A percentile compares a stretch with the other conserved stretches of the same genome.
Evolutionary conservation across 257 asterid genomes (phyloP).

Genomic region (Hygrophila difformis): DNA sequence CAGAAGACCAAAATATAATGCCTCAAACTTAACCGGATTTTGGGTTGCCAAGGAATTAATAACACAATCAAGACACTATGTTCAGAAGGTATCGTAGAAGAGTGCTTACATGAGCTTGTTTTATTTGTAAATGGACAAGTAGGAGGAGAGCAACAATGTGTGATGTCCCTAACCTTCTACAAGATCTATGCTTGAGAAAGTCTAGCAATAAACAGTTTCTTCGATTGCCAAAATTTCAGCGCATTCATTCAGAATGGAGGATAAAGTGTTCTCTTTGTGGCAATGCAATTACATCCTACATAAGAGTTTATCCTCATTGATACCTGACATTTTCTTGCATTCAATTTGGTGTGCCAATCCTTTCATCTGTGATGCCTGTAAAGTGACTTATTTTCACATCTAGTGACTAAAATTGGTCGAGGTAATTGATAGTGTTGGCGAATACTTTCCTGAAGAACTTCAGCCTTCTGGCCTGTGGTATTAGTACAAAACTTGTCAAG

Average conservation of each 20-base stretch:
- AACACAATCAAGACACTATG: background rate
- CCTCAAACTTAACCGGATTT: background rate
- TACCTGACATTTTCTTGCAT: background rate
- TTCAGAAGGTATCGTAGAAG: background rate
- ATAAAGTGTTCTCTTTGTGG: background rate
- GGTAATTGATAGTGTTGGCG: too few relatives aligned
- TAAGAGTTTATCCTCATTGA: background rate
- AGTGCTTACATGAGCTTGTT: constrained; percentile 1
- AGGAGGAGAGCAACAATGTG: background rate
- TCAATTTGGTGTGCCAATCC: background rate
- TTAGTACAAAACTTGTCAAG: too few relatives aligned
- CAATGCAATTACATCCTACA: too few relatives aligned
- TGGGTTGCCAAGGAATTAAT: constrained; percentile 6
- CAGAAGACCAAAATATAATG: background rate
- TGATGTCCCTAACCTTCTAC: background rate
- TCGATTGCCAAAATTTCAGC: background rate
- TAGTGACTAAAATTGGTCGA: background rate
- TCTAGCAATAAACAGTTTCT: background rate
- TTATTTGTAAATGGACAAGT: background rate
- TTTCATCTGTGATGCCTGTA: background rate
- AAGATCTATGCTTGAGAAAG: background rate
- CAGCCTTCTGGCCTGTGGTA: too few relatives aligned
- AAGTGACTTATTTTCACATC: background rate
- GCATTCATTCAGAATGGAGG: too few relatives aligned
- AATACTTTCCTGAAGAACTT: too few relatives aligned